Evolutionary conservation across 768 basidiomycete genomes (phyloP).

Genomic region (Pisolithus marmoratus): DNA sequence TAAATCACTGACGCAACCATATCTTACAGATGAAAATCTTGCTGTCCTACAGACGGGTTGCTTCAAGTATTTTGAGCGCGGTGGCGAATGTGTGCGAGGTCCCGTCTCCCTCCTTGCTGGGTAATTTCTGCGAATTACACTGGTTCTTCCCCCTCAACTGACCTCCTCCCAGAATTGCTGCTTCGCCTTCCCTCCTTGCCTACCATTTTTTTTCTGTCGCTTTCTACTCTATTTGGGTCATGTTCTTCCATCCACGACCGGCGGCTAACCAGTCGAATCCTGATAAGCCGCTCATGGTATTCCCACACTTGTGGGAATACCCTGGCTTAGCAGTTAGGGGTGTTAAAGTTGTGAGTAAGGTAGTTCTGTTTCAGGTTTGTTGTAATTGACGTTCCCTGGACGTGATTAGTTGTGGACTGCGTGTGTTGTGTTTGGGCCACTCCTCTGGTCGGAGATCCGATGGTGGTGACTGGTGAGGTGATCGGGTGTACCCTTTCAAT

Average conservation of each 20-base stretch:
- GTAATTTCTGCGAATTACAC: conserved; percentile 38
- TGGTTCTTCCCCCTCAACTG: not conserved
- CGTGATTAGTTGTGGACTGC: conserved; percentile 78
- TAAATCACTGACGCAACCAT: conserved; percentile 1
- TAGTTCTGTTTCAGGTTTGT: not conserved
- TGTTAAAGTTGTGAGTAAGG: conserved; percentile 59
- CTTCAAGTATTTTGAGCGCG: conserved; percentile 95
- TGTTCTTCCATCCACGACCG: conserved; percentile 63
- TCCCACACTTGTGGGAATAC: conserved; percentile 55
- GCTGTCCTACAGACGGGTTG: conserved; percentile 73
- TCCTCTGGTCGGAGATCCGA: conserved; percentile 82
- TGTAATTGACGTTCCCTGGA: not conserved
- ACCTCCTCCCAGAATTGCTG: conserved; percentile 50
- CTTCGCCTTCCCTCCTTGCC: conserved; percentile 75
- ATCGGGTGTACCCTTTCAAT: not conserved
- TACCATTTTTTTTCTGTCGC: conserved; percentile 96
- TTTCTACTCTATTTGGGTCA: conserved; percentile 86
- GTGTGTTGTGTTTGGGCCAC: conserved; percentile 80
- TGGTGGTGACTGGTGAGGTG: conserved; percentile 61
- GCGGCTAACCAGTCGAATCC: not conserved
- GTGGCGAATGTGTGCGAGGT: conserved; percentile 82
- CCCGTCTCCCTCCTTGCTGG: conserved; percentile 89
- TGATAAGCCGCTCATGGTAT: conserved; percentile 35
- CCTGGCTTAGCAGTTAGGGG: conserved; percentile 60
- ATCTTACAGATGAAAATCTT: conserved; percentile 51